Evolutionary conservation across 495 filamentous ascomycete genomes (phyloP), one percentile per base, ranked within the genome.

Genomic region (Talaromyces thailandensis): DNA sequence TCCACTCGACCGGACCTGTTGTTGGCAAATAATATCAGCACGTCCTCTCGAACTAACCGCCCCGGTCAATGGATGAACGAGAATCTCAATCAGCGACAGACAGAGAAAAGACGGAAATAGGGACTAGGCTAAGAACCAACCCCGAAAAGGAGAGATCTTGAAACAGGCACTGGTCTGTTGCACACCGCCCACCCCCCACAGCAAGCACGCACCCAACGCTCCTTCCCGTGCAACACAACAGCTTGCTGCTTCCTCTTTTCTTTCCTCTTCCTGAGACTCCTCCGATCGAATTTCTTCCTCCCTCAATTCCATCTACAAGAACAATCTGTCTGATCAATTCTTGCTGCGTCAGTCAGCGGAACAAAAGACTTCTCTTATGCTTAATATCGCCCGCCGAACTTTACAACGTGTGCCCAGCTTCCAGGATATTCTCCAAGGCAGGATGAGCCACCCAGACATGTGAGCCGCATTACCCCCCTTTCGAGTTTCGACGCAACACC

Each of bases 361-460:
- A 66, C 68, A 65, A 51, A 64, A 68, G 51, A 62, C 67, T 63
- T 76, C 67, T 75, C 75, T 70, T 76, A 80, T 80, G 77, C 76
- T 80, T 67, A 80, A 74, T 70, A 70, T 79, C 74, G 76, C 76
- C 64, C 76, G 76, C 67, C 77, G 71, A 67, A 80, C 80, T 66
- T 70, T 83, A 60, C 80, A 82, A 72, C 76, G 79, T 70, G 80
- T 83, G 69, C 80, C 80, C 66, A 83, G 80, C 76, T 83, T 83
- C 66, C 81, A 83, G 76, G 81, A 83, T 71, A 77, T 83, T 64
- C 71, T 82, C 71, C 81, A 81, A 80, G 79, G 80, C 73, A 82
- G 77, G 69, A 84, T 84, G 81, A 79, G 78, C 75, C 79, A 78
- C 72, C 77, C 77, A 66, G 76, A 80, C 65, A 79, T 80, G 77